These are phyloP conservation scores for Dothiorella sarmentorum DNA, from an alignment of 2,329 filamentous ascomycete genomes.

Conservation along the genomic window DNA sequence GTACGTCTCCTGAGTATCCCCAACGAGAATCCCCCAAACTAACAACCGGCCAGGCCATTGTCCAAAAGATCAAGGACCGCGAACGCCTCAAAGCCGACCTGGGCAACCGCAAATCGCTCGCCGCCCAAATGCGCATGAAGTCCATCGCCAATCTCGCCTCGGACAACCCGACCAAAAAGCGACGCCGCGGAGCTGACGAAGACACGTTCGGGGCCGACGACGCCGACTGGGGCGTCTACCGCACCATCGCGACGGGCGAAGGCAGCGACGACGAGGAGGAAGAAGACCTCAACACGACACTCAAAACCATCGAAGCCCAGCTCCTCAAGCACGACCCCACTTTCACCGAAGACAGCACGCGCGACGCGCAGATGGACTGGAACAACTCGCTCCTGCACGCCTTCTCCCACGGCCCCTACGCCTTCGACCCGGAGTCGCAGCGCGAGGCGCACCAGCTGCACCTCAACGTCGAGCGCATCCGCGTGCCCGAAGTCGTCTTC, in stretches of 20 bases:
- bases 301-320: slow-evolving; percentile 78
- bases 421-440: slow-evolving; percentile 77
- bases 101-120: slow-evolving; percentile 93
- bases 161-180: slow-evolving; percentile 77
- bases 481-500: slow-evolving; percentile 89
- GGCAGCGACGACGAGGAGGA: slow-evolving; percentile 86
- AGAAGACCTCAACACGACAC: slow-evolving; percentile 70
- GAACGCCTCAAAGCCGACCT: slow-evolving; percentile 91
- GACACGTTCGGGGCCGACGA: slow-evolving; percentile 97
- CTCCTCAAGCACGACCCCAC: slow-evolving; percentile 80
- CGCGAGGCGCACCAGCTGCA: slow-evolving; percentile 84
- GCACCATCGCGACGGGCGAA: slow-evolving; percentile 81
- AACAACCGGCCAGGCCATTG: slow-evolving; percentile 53
- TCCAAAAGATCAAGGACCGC: slow-evolving; percentile 85
- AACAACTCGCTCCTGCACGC: slow-evolving; percentile 86
- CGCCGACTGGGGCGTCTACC: slow-evolving; percentile 96
- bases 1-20: slow-evolving; percentile 26
- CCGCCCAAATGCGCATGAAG: slow-evolving; percentile 97
- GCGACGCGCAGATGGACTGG: slow-evolving; percentile 93
- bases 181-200: slow-evolving; percentile 83
- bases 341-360: slow-evolving; percentile 89
- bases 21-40: slow-evolving; percentile 6
- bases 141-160: slow-evolving; percentile 93
- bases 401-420: slow-evolving; percentile 82
- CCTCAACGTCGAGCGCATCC: slow-evolving; percentile 93